Evolutionary conservation across 2,329 filamentous ascomycete species (phyloP).

Genomic region (Tolypocladium endophyticum): DNA sequence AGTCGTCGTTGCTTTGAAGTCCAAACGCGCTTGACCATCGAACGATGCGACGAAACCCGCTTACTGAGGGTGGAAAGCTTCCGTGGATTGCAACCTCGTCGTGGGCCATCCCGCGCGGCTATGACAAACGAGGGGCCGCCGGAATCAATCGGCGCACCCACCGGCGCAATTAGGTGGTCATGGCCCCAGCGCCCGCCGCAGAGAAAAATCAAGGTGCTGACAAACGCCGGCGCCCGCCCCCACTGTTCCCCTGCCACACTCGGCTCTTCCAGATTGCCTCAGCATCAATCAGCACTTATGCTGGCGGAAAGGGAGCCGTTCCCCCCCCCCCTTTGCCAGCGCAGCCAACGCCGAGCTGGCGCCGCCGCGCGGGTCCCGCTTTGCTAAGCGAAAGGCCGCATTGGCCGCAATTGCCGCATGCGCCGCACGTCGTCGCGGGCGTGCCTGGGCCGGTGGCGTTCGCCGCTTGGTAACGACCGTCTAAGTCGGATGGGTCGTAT

Average conservation of each 20-base stretch:
- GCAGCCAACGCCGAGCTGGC: too few species aligned
- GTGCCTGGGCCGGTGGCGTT: not conserved
- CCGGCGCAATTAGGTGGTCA: not conserved
- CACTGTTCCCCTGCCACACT: not conserved
- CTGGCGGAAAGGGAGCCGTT: too few species aligned
- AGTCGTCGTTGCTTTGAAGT: too few species aligned
- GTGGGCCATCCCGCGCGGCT: constrained; percentile 4
- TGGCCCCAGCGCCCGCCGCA: not conserved
- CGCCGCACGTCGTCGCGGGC: not conserved
- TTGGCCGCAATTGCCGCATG: not conserved
- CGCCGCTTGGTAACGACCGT: not conserved
- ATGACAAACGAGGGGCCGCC: constrained; percentile 2
- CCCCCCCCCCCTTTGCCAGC: too few species aligned
- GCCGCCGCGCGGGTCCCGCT: not conserved
- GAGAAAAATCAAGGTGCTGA: not conserved
- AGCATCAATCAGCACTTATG: not conserved
- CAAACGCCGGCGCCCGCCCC: not conserved
- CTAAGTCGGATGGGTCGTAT: not conserved
- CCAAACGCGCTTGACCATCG: too few species aligned
- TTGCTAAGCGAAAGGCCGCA: not conserved
- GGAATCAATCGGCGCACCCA: not conserved
- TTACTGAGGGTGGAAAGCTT: not conserved
- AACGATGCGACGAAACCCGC: too few species aligned
- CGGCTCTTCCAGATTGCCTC: not conserved
- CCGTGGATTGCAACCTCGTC: not conserved